Conservation (phyloP, 805 yeast genomes). For the Kurtzmaniella cleridarum region DNA sequence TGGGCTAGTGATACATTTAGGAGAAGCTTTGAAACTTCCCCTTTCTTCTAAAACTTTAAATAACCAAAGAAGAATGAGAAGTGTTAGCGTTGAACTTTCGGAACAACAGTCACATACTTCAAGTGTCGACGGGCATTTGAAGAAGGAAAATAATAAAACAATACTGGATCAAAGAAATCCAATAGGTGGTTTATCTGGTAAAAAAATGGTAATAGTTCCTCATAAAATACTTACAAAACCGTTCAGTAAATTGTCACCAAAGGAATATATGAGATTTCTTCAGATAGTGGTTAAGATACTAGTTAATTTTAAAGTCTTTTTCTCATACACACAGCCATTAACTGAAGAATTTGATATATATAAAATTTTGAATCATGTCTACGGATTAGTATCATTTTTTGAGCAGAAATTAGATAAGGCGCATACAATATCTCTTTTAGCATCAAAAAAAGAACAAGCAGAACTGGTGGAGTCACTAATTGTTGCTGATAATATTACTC, state of each 20-base stretch:
- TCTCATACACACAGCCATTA: constrained; percentile 6
- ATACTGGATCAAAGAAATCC: not conserved
- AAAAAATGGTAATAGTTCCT: constrained; percentile 32
- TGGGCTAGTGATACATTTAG: constrained; percentile 27
- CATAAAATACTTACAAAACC: constrained; percentile 39
- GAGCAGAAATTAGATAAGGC: not conserved
- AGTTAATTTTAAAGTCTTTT: constrained; percentile 27
- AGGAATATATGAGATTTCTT: constrained; percentile 33
- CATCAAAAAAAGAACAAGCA: not conserved
- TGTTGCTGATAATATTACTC: not conserved
- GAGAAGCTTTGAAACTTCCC: constrained; percentile 21
- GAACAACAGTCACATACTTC: not conserved
- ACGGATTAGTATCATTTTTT: not conserved
- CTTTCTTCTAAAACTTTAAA: constrained; percentile 25
- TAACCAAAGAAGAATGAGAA: constrained; percentile 14
- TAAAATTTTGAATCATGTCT: not conserved
- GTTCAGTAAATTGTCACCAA: constrained; percentile 28
- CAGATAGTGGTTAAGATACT: constrained; percentile 32
- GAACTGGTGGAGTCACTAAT: not conserved
- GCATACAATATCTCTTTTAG: not conserved
- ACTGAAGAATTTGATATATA: not conserved
- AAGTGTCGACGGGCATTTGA: not conserved
- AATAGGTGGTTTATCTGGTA: constrained; percentile 4
- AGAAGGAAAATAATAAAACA: not conserved
- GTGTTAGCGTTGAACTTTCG: not conserved